These are phyloP conservation scores for Oryza australiensis DNA, from an alignment of 176 grass and related monocot genomes.

Conservation along the genomic window DNA sequence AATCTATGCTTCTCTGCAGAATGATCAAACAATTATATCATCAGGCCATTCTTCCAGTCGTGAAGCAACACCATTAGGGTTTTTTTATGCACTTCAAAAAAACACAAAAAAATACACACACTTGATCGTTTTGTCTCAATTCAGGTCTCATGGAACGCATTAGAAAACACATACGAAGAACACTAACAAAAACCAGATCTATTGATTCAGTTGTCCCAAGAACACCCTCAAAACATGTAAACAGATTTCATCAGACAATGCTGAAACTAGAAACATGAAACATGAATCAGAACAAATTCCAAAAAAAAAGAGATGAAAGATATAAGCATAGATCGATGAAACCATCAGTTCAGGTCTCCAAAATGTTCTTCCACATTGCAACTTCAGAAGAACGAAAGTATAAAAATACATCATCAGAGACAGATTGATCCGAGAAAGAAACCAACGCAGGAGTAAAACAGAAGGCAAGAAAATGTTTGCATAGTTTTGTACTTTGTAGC, in stretches of 20 bases:
- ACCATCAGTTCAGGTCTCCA: slow-evolving; percentile 48
- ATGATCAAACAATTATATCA: neutral
- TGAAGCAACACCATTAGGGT: neutral
- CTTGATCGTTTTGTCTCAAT: neutral
- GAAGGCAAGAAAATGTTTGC: no score
- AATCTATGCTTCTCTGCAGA: slow-evolving; percentile 40
- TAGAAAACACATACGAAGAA: slow-evolving; percentile 29
- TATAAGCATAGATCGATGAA: neutral
- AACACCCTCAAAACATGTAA: slow-evolving; percentile 31
- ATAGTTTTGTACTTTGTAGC: neutral
- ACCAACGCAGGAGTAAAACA: neutral
- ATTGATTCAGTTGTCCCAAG: neutral
- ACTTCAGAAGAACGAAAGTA: slow-evolving; percentile 50
- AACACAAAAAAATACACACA: neutral
- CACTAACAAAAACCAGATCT: neutral
- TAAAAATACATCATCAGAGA: slow-evolving; percentile 35
- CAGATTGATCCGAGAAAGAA: neutral
- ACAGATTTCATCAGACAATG: slow-evolving; percentile 27
- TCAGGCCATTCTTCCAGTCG: slow-evolving; percentile 38
- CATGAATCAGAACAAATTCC: no score
- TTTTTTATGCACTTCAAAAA: neutral
- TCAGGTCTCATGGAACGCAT: slow-evolving; percentile 34
- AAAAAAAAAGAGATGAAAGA: no score
- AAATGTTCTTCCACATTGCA: slow-evolving; percentile 38
- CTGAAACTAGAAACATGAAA: slow-evolving; percentile 31